Base-by-base conservation (phyloP, 805 yeast species). In the Ogataea saltuana region DNA sequence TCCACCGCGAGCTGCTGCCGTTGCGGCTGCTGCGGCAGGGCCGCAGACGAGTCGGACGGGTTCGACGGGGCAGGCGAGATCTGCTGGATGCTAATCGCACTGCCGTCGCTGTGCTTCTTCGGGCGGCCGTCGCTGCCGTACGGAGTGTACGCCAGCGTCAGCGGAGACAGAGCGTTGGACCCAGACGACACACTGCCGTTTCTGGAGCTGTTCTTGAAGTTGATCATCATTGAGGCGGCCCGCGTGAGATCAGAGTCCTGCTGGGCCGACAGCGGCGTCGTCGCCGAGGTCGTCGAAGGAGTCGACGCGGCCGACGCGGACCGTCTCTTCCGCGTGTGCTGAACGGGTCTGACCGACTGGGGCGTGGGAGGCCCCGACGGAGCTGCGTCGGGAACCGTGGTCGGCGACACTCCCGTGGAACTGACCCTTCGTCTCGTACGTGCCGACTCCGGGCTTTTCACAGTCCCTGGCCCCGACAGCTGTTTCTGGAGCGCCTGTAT, bases 61-160 rank as follows among this genome's bases (percentile, higher is more conserved):
- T 73, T 71, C 0, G 80, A 71, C 7, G 77, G 75, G 10, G 78
- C 80, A 1, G 81, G 83, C 23, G 78, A 71, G 5, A 76, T 45
- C 38, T 58, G 60, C 28, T 52, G 57, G 12, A 43, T 30, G 9
- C 41, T 37, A 10, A 47, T 23, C 17, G 41, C 42, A 19, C 41
- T 37, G 25, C 44, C 33, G 13, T 41, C 45, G 21, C 50, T 33
- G 9, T 44, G 23, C 17, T 32, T 33, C 37, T 28, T 38, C 4
- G 21, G 35, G 17, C 37, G 35, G n/a, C 21, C 13, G 21, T 20
- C 40, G 21, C 22, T 32, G n/a, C 21, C 20, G 12, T 41, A 35
- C 12, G 45, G 33, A 6, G 42, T 31, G 13, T 35, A 12, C 6
- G 36, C 23, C 10, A 44, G 12, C n/a, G 42, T 41, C 29, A 50